Evolutionary conservation across 2,329 filamentous ascomycete species (phyloP), one percentile per base, ranked within the genome.

Genomic region (Diplodia scrobiculata): DNA sequence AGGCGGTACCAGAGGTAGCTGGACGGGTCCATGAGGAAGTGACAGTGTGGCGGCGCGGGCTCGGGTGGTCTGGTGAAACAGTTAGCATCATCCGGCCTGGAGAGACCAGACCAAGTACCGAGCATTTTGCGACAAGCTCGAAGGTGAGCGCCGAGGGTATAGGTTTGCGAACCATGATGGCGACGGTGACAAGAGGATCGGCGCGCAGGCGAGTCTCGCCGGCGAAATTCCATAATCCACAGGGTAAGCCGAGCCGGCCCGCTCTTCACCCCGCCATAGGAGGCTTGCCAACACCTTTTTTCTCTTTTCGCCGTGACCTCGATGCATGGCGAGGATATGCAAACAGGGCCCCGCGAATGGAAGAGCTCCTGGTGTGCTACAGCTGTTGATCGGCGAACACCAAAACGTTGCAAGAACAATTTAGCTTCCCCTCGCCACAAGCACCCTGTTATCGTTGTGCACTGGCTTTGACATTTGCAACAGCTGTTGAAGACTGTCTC

Each of bases 11-110:
- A 86, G 99, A 6, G 54, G 54, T 13, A 65, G 21, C n/a, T 54
- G 63, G 41, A 65, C 63, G 1, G 89, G 84, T 67, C 95, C 95
- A 86, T 99, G 96, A 60, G 95, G 94, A 29, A 99, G 87, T 55
- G 89, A 90, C 64, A 99, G 84, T 67, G 87, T 88, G 63, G 95
- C 95, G 59, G 95, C 95, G 71, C 95, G 90, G 29, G 95, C 95
- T 83, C 94, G 92, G 11, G 94, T 98, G 58, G 92, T 96, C 94
- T 98, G 70, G 66, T 48, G 9, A 11, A 36, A 7, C 6, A 41
- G 55, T 71, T n/a, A 71, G 48, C 58, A 13, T 13, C 34, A 66
- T n/a, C 25, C 7, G 29, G 41, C 34, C 47, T 32, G 32, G 25
- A 27, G 17, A 36, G 17, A 11, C 51, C 36, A 48, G 13, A 17